Evolutionary conservation across 2,329 filamentous ascomycete species (phyloP), one percentile per base, ranked within the genome.

Genomic region (Blastomyces parvus): DNA sequence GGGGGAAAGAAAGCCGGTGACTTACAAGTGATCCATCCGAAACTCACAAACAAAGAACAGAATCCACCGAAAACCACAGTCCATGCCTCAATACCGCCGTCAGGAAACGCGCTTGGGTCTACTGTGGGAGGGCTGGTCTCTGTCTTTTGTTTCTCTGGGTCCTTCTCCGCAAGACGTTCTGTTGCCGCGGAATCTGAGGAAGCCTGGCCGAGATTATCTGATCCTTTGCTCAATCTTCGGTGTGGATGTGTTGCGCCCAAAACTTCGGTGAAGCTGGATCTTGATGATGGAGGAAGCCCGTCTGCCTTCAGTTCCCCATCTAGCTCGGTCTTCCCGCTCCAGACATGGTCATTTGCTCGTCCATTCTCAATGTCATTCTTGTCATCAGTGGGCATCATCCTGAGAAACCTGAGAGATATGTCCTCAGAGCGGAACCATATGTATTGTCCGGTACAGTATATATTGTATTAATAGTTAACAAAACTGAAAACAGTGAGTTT

Each of bases 21-120:
- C 30, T 74, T 73, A 74, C 78, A 79, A 62, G 79, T 80, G 62
- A 80, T 79, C 77, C 79, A 82, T 27, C 81, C 81, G 69, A 82
- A 82, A 66, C 76, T 80, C 62, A 77, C 77, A 67, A 83, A 83
- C 57, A 82, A 66, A 61, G 74, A 76, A 36, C 74, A 77, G 69
- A 77, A 81, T 0, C 73, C 76, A 38, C 81, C 81, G 0, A 79
- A 67, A 67, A 87, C 83, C 1, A 81, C 80, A 46, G 70, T 62
- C 73, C 73, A 75, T 53, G 73, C 73, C n/a, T 68, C 59, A 6
- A 67, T 17, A 3, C 73, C 73, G 53, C 72, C 72, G 62, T 75
- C 73, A 27, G 72, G 68, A 25, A 65, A 69, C 9, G 46, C 59
- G 59, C 22, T 60, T 27, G 63, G 63, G 53, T 64, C 64, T 25